Percentiles rank a stretch among this genome's conserved stretches.
phyloP scores from a whole-genome alignment of 1,139 yeast genomes.

The Diutina pseudorugosa region DNA sequence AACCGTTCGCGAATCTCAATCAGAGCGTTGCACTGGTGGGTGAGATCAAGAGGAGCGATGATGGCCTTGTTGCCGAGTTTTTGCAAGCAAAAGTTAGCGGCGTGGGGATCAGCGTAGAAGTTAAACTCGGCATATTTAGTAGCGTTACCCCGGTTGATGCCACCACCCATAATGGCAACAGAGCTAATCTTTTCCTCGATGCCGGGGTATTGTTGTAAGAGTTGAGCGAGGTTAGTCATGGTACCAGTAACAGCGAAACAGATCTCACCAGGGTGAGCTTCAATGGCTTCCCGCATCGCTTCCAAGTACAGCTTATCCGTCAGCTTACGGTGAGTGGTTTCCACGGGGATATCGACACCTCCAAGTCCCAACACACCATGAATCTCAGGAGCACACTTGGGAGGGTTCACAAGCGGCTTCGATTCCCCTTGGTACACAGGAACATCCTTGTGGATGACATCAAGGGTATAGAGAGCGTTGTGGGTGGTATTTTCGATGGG shows the following conservation, averaged over 20 bases:
- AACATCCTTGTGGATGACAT: constrained; percentile 33
- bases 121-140: constrained; percentile 69
- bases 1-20: constrained; percentile 25
- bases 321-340: constrained; percentile 14
- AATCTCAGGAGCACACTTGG: constrained; percentile 45
- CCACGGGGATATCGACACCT: constrained; percentile 30
- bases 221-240: constrained; percentile 51
- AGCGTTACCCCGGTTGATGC: constrained; percentile 31
- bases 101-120: constrained; percentile 63
- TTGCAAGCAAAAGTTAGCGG: constrained; percentile 46
- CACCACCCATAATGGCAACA: constrained; percentile 72
- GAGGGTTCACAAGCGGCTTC: constrained; percentile 39
- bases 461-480: constrained; percentile 56
- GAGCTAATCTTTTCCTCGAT: constrained; percentile 31
- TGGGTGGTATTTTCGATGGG: constrained; percentile 53
- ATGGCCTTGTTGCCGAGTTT: constrained; percentile 36
- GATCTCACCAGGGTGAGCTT: constrained; percentile 28
- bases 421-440: constrained; percentile 59
- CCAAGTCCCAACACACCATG: constrained; percentile 73
- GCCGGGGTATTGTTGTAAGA: constrained; percentile 42
- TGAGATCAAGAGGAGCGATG: constrained; percentile 56
- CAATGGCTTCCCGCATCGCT: constrained; percentile 44
- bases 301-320: constrained; percentile 35
- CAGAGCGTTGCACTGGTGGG: constrained; percentile 58
- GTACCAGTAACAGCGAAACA: constrained; percentile 63